These are phyloP conservation scores for Tylopilus subfusipes DNA, from an alignment of 768 basidiomycete genomes.

Conservation along the genomic window DNA sequence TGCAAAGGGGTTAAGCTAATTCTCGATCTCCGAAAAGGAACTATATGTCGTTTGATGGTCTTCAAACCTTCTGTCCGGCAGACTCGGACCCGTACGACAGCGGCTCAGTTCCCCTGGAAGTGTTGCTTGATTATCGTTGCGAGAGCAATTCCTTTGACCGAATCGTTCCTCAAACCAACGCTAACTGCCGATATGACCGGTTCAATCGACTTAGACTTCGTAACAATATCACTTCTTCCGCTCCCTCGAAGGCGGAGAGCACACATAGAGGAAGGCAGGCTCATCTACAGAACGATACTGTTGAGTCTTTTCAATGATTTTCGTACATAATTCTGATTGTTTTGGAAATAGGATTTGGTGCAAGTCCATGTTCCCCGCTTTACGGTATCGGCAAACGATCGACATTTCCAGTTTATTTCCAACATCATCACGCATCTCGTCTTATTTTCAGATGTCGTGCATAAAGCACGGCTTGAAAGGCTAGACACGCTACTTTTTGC, in stretches of 20 bases:
- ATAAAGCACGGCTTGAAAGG: slow-evolving; percentile 72
- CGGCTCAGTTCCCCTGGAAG: slow-evolving; percentile 81
- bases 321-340: slow-evolving; percentile 8
- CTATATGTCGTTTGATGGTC: slow-evolving; percentile 70
- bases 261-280: slow-evolving; percentile 24
- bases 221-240: slow-evolving; percentile 61
- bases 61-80: slow-evolving; percentile 85
- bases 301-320: slow-evolving; percentile 30
- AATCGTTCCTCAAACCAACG: slow-evolving; percentile 84
- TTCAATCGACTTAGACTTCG: slow-evolving; percentile 88
- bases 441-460: slow-evolving; percentile 85
- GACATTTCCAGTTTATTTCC: slow-evolving; percentile 81
- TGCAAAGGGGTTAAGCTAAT: not conserved
- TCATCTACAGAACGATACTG: slow-evolving; percentile 65
- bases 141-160: slow-evolving; percentile 84
- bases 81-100: slow-evolving; percentile 38
- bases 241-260: slow-evolving; percentile 39
- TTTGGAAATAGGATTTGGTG: slow-evolving; percentile 63
- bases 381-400: slow-evolving; percentile 78
- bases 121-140: slow-evolving; percentile 79
- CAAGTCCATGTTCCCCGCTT: slow-evolving; percentile 81
- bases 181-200: slow-evolving; percentile 85
- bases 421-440: slow-evolving; percentile 83
- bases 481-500: slow-evolving; percentile 81
- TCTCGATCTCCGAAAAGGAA: slow-evolving; percentile 46